Base-by-base conservation (phyloP, 2,329 filamentous ascomycete genomes). In the Cladosporium sp. region DNA sequence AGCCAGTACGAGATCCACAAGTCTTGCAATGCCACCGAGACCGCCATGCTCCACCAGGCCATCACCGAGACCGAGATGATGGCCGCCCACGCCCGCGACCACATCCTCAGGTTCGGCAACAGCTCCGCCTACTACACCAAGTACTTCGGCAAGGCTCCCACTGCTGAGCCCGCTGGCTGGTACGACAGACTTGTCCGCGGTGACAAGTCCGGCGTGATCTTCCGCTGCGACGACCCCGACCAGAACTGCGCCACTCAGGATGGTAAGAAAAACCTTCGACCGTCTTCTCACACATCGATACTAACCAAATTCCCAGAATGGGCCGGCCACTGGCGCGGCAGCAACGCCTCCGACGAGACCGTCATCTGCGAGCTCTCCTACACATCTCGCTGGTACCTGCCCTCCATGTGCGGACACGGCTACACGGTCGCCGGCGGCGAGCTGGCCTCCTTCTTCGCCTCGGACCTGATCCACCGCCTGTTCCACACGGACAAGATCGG, bases 161-260 rank as follows among this genome's bases (percentile, higher is more conserved):
- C 82, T 2, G 76, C 77, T 18, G 74, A 77, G 56, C 76, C 80
- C 3, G 73, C 83, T 40, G 85, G 84, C 4, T 83, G 81, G 73
- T 84, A 77, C 58, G 79, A 84, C 49, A 77, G 79, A 54, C 72
- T 87, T 32, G 72, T 80, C 59, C 74, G 74, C 41, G 81, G 76
- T 1, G 77, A 86, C 66, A 80, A 80, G 61, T 70, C 70, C 0
- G 74, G 72, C 22, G 73, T 84, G 43, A 63, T 82, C 14, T 86
- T 87, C 73, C 79, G 84, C 16, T 87, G 85, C 59, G 85, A 88
- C 55, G 80, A 87, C 58, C 77, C 80, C 0, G 85, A 87, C 59
- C 70, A 74, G 16, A 87, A 87, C 70, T 87, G 84, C 46, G 55
- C 46, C 2, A 48, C 52, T 0, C 48, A 50, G 13, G 43, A 56